Percentiles rank a stretch among this genome's conserved stretches.
These are phyloP conservation scores for Rhodamnia argentea DNA, from an alignment of 345 rosid species.

Conservation along the genomic window DNA sequence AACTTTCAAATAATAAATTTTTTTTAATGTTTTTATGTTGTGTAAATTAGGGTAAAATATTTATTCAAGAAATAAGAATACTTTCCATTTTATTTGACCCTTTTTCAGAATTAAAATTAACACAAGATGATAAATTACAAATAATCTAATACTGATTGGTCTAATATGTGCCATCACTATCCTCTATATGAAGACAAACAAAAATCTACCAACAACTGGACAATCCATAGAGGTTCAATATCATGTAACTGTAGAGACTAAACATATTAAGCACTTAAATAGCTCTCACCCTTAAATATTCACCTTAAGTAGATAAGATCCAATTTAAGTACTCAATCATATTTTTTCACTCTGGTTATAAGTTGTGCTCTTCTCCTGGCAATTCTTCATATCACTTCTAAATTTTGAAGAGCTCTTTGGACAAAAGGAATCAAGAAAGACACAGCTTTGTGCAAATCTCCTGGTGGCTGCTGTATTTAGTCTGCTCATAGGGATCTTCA, in stretches of 20 bases:
- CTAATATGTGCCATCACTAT: background rate
- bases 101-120: background rate
- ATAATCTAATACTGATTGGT: too few species aligned
- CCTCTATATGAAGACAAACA: background rate
- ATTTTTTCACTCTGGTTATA: background rate
- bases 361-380: background rate
- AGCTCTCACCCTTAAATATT: conserved; percentile 6
- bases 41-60: background rate
- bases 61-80: background rate
- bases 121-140: background rate
- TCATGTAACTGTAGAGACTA: background rate
- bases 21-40: background rate
- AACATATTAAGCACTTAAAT: background rate
- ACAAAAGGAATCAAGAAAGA: conserved; percentile 20
- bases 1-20: conserved; percentile 1
- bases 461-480: conserved; percentile 2
- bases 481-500: background rate
- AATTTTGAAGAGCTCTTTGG: background rate
- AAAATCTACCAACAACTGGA: background rate
- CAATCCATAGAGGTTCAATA: background rate
- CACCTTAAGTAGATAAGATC: background rate
- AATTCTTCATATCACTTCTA: background rate
- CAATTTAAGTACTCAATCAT: background rate
- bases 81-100: background rate
- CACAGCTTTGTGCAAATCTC: conserved; percentile 35